These are phyloP conservation scores for Thozetella sp. DNA, from an alignment of 495 filamentous ascomycete species.

Conservation along the genomic window DNA sequence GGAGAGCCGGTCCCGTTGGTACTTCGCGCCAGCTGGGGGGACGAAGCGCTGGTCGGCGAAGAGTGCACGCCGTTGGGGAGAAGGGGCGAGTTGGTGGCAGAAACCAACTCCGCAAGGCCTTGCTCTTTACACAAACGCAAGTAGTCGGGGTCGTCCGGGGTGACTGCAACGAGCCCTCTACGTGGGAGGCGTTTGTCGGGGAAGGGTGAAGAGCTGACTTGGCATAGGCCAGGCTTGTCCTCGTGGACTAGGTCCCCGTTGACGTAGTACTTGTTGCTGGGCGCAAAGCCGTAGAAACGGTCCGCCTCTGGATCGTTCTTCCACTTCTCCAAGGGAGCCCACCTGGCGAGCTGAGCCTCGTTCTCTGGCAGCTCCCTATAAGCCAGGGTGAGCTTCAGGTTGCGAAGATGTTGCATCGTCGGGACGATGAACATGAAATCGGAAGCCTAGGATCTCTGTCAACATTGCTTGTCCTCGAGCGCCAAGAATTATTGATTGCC, in stretches of 20 bases:
- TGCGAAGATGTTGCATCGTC: conserved; percentile 68
- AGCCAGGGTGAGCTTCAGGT: conserved; percentile 55
- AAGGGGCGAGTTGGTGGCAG: conserved; percentile 16
- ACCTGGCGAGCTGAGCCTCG: conserved; percentile 34
- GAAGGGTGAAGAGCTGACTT: conserved; percentile 43
- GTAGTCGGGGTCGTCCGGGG: conserved; percentile 48
- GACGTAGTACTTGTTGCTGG: conserved; percentile 46
- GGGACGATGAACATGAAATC: conserved; percentile 76
- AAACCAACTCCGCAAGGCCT: conserved; percentile 37
- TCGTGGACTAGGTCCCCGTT: conserved; percentile 47
- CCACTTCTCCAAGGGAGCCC: conserved; percentile 45
- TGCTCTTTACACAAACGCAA: conserved; percentile 45
- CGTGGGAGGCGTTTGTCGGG: conserved; percentile 46
- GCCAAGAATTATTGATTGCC: background rate
- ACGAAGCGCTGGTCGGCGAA: conserved; percentile 20
- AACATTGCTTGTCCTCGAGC: conserved; percentile 22
- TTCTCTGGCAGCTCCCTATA: conserved; percentile 53
- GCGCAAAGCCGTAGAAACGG: conserved; percentile 37
- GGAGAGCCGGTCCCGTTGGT: conserved; percentile 23
- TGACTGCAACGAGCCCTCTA: conserved; percentile 41
- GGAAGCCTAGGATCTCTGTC: conserved; percentile 51
- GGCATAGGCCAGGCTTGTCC: conserved; percentile 29
- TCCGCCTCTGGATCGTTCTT: conserved; percentile 49
- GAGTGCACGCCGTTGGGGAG: conserved; percentile 35
- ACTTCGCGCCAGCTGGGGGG: conserved; percentile 4